Conservation (phyloP, 129 eudicot species). For the Apium graveolens region DNA sequence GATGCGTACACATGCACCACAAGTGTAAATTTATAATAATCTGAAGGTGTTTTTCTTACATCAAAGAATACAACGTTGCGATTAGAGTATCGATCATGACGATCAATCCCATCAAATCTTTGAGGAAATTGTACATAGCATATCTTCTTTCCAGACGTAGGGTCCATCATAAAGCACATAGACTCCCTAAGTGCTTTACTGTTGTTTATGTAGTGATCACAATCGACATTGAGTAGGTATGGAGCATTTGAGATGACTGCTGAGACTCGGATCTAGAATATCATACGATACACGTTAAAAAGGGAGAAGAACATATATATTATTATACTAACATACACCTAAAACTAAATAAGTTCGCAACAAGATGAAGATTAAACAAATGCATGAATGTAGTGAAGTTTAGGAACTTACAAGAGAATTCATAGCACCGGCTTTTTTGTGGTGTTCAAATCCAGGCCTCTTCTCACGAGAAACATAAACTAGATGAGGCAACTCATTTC, state of each 20-base stretch:
- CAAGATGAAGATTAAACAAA: background rate
- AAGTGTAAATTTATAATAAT: background rate
- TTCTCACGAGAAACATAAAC: constrained; percentile 40
- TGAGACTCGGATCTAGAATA: constrained; percentile 31
- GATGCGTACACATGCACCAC: background rate
- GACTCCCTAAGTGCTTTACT: constrained; percentile 44
- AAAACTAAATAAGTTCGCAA: background rate
- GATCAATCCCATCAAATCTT: constrained; percentile 44
- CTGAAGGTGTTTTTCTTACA: constrained; percentile 17
- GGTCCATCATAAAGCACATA: constrained; percentile 53
- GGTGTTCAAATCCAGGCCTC: constrained; percentile 41
- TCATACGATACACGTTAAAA: background rate
- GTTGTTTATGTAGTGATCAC: constrained; percentile 47
- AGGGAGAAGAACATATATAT: background rate
- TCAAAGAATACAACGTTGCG: constrained; percentile 46
- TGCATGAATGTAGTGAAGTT: background rate
- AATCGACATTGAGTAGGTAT: constrained; percentile 41
- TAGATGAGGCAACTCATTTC: constrained; percentile 33
- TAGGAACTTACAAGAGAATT: constrained; percentile 14
- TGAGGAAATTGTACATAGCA: constrained; percentile 47
- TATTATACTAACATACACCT: background rate
- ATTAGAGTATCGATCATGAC: constrained; percentile 38
- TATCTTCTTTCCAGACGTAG: constrained; percentile 39
- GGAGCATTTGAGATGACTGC: constrained; percentile 45
- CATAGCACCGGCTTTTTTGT: constrained; percentile 41